Base-by-base conservation (phyloP, 495 filamentous ascomycete species). In the Neurospora terricola region DNA sequence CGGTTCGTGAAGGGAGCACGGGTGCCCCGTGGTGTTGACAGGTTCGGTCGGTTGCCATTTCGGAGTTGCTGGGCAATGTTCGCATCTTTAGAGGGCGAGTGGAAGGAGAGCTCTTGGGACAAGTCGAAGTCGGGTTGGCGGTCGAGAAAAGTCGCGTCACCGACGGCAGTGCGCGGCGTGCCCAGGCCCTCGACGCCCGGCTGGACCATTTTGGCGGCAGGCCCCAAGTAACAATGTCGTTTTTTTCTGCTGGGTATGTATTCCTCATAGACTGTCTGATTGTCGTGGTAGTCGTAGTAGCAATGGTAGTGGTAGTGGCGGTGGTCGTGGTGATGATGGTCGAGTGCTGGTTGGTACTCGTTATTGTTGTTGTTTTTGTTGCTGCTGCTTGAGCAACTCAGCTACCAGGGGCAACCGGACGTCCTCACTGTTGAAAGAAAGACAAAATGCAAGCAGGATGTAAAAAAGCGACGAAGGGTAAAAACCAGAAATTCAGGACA, bases 41-140 rank as follows among this genome's bases (percentile, higher is more conserved):
- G 83, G 78, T 81, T 92, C 72, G 79, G 84, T 72, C 86, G 87
- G 75, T 86, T 84, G 72, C 87, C 89, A 78, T 90, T 86, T 75
- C 88, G 88, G 70, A 94, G 82, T 72, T 89, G 89, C 76, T 90
- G 88, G 23, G 93, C 80, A 72, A 93, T 81, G 77, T 94, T 88
- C 76, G 87, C 90, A 76, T 92, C 91, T 79, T 94, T 94, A 10
- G 89, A 89, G 5, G 96, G 96, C 2, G 93, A 95, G 68, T 90
- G 88, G 73, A 98, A 96, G 5, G 94, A 96, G 45, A 92, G 87
- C 77, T 94, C 92, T 42, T 91, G 89, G 40, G 93, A 94, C 45
- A 92, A 88, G 78, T 94, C 91, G 72, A 95, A 88, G 72, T 93
- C 90, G 73, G 88, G 88, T 48, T 88, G 81, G 75, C 88, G 88